These are phyloP conservation scores for Echium plantagineum DNA, from an alignment of 257 asterid species.

Conservation along the genomic window DNA sequence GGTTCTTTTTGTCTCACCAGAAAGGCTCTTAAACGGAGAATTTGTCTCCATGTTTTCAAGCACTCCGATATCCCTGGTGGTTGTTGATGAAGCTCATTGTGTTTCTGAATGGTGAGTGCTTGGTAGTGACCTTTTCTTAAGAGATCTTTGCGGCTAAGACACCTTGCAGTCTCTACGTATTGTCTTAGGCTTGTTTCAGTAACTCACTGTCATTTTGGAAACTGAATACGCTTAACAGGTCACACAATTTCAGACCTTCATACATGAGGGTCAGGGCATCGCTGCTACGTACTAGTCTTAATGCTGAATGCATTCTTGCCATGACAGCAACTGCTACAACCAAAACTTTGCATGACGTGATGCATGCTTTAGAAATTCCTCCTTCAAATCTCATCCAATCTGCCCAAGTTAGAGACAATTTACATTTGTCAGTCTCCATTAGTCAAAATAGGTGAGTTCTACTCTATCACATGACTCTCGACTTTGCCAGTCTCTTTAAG, in stretches of 20 bases:
- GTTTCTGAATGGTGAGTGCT: slow-evolving; percentile 91
- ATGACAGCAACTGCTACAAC: slow-evolving; percentile 97
- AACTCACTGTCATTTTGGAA: background rate
- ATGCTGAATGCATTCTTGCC: slow-evolving; percentile 85
- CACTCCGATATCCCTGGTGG: slow-evolving; percentile 62
- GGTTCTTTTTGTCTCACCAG: slow-evolving; percentile 99
- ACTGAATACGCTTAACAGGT: slow-evolving; percentile 44
- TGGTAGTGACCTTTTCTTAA: background rate
- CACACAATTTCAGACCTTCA: slow-evolving; percentile 98
- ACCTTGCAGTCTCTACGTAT: background rate
- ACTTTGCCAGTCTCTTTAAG: slow-evolving; percentile 9
- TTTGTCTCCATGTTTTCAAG: slow-evolving; percentile 55
- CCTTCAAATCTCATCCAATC: slow-evolving; percentile 52
- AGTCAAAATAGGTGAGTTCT: slow-evolving; percentile 51
- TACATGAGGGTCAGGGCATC: slow-evolving; percentile 98
- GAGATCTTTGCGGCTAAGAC: too few relatives aligned
- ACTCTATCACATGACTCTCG: slow-evolving; percentile 10
- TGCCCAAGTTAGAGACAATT: slow-evolving; percentile 69
- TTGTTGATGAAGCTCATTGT: slow-evolving; percentile 96
- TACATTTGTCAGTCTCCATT: slow-evolving; percentile 67
- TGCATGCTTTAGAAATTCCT: slow-evolving; percentile 80
- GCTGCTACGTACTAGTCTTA: slow-evolving; percentile 47
- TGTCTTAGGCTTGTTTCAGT: slow-evolving; percentile 1
- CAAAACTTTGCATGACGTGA: slow-evolving; percentile 56
- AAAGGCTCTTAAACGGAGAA: slow-evolving; percentile 73